A percentile compares a stretch with the other conserved stretches of the same genome.
Conservation (phyloP, 2,329 filamentous ascomycete genomes). For the Monosporascus sp. region DNA sequence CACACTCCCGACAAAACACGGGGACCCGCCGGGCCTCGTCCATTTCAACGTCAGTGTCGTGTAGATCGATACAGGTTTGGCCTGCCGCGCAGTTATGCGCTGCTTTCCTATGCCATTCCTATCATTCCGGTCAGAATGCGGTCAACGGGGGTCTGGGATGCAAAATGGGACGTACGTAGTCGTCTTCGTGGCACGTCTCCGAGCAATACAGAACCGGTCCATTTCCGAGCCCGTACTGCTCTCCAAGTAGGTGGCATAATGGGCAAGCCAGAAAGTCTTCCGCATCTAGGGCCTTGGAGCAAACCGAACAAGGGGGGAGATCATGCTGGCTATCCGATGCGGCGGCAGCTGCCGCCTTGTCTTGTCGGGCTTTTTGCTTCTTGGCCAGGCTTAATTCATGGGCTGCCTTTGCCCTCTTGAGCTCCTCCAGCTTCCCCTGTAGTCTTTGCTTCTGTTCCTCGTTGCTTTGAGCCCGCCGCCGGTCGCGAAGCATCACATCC, state of each 20-base stretch:
- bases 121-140: not conserved
- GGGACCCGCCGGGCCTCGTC: slow-evolving; percentile 23
- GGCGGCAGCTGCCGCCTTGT: slow-evolving; percentile 34
- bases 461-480: slow-evolving; percentile 20
- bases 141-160: slow-evolving; percentile 17
- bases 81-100: slow-evolving; percentile 38
- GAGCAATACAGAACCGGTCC: slow-evolving; percentile 41
- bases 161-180: slow-evolving; percentile 32
- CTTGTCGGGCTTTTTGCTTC: slow-evolving; percentile 31
- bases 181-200: slow-evolving; percentile 33
- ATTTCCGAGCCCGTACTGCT: slow-evolving; percentile 30
- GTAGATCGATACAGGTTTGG: slow-evolving; percentile 33
- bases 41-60: slow-evolving; percentile 37
- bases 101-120: slow-evolving; percentile 35
- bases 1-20: slow-evolving; percentile 38
- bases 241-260: slow-evolving; percentile 38
- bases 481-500: slow-evolving; percentile 26
- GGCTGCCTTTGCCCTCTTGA: slow-evolving; percentile 42
- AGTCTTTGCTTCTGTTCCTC: slow-evolving; percentile 33
- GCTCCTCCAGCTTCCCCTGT: slow-evolving; percentile 37
- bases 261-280: slow-evolving; percentile 37
- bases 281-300: slow-evolving; percentile 28
- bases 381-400: slow-evolving; percentile 27
- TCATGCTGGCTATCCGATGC: slow-evolving; percentile 28
- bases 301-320: slow-evolving; percentile 36